Evolutionary conservation across 805 yeast species (phyloP), one percentile per base, ranked within the genome.

Genomic region (Hemisphaericaspora nanyangensis): DNA sequence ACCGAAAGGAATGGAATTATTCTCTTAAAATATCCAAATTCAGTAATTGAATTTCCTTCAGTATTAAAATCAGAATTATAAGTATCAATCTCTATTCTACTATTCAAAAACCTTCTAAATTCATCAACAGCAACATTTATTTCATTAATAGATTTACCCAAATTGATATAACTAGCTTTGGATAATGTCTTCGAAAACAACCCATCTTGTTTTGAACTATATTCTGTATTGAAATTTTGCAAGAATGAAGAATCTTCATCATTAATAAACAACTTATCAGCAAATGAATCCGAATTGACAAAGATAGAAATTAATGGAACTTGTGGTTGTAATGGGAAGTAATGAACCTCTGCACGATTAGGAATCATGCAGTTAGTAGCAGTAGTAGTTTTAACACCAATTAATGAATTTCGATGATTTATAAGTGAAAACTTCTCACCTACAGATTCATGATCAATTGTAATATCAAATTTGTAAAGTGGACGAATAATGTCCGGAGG

Each of bases 111-210:
- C 5, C 43, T 38, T 46, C 71, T 76, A 51, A 73, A 73, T 47
- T 75, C 80, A 11, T 65, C 63, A 17, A 76, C 72, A 30, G 65
- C 55, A 3, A 41, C 24, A 40, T 72, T 70, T 72, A 80, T 74
- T 47, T 78, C 85, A 48, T 70, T 74, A 37, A 79, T 49, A 7
- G 76, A 62, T 39, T 70, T 68, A 8, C 80, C 82, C 25, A 74
- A 49, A 30, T 55, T 58, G 10, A 55, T 44, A 46, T 52, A 48
- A 31, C 60, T 59, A n/a, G 47, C 39, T 11, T 29, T n/a, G 11
- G 22, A 12, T 11, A 10, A n/a, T 17, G 17, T 27, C 10, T 16
- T 15, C 13, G 15, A 11, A 5, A 35, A 6, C n/a, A 17, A 5
- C 8, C 40, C 42, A 10, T 42, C 31, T 5, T 22, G 26, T 8